Evolutionary conservation across 2,329 filamentous ascomycete species (phyloP), one percentile per base, ranked within the genome.

Genomic region (Harringtonia aguacate): DNA sequence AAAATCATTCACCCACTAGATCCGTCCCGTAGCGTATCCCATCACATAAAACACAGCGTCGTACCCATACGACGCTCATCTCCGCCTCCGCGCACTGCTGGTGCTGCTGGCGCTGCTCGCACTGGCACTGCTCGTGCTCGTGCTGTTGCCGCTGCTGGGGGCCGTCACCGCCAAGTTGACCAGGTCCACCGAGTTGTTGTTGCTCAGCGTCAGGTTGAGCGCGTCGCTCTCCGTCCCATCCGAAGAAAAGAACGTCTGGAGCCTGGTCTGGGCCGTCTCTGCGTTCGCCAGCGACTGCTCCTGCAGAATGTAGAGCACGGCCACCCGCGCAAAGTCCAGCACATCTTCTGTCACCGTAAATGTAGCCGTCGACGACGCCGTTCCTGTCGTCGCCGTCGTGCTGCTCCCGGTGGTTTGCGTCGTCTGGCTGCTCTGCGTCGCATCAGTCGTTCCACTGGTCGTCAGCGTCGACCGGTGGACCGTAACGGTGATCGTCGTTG

Each of bases 281-380:
- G 78, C 79, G 33, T 65, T 62, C 28, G 63, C 58, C 2, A 79
- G 52, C 6, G 58, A 64, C 45, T 73, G 61, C 51, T 77, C 61
- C 53, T 83, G 76, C 3, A 83, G 61, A 22, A 84, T 65, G 50
- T 69, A 82, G 15, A 84, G 64, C 3, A 84, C 72, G 0, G 70
- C 71, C 3, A 81, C 69, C 4, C 79, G 69, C 1, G 77, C 72
- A 61, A 84, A 84, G 53, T 84, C 79, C 1, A 81, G 61, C 0
- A 70, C 68, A 40, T 75, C 66, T 45, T 79, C 67, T 1, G 73
- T 75, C 13, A 77, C 62, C 0, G 56, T 56, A 40, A 80, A 80
- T 1, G 52, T 56, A 4, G 60, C 52, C 13, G 56, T 56, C 20
- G 63, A 52, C 13, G 56, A 48, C 13, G 52, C 49, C 12, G 59